A percentile compares a stretch with the other conserved stretches of the same genome.
Conservation (phyloP, 2,329 filamentous ascomycete genomes). For the Colletotrichum endophyticum region DNA sequence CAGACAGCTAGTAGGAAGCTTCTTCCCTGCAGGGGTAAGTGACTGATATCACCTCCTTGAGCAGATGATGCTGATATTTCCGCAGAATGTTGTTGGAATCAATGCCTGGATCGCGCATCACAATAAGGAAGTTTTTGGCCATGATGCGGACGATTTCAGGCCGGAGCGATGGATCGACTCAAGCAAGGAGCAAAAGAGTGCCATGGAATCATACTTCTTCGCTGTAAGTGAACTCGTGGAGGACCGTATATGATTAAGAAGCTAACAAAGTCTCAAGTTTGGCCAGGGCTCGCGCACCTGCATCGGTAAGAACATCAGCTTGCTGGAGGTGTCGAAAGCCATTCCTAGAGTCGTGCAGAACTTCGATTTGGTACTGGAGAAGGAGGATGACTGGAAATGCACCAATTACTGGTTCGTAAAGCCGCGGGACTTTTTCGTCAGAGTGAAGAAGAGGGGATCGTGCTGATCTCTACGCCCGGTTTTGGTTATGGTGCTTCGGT, state of each 20-base stretch:
- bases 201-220: constrained; percentile 14
- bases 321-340: constrained; percentile 49
- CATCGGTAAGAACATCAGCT: constrained; percentile 39
- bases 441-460: not conserved
- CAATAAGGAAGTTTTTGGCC: constrained; percentile 41
- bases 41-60: not conserved
- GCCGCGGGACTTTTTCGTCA: not conserved
- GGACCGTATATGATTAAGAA: no score
- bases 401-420: not conserved
- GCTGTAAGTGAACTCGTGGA: not conserved
- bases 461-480: not conserved
- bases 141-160: constrained; percentile 39
- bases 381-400: not conserved
- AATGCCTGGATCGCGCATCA: constrained; percentile 45
- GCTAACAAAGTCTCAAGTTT: constrained; percentile 38
- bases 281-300: constrained; percentile 57
- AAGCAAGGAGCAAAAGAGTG: constrained; percentile 19
- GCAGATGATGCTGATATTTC: not conserved
- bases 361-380: constrained; percentile 31
- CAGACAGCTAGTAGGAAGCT: constrained; percentile 38
- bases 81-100: constrained; percentile 39
- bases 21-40: constrained; percentile 32
- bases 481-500: not conserved
- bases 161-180: constrained; percentile 39
- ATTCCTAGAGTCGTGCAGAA: constrained; percentile 39